Evolutionary conservation across 208 protist species (phyloP).

Genomic region (Crithidia expoeki): DNA sequence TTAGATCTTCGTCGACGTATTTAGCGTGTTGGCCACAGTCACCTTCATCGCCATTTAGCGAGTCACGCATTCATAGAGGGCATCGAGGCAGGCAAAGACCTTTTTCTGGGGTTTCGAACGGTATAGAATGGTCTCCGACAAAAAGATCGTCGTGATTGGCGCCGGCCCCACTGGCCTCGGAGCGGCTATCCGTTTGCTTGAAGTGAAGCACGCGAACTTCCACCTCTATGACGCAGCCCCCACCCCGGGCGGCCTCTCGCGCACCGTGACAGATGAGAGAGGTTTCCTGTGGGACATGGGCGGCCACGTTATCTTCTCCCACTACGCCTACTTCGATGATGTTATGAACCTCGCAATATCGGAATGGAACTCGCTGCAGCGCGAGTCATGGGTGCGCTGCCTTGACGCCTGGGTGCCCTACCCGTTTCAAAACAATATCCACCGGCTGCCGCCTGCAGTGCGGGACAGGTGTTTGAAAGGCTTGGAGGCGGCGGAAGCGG

Average conservation of each 20-base stretch:
- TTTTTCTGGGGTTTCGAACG: too few species aligned
- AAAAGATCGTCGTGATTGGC: conserved; percentile 67
- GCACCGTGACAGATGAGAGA: conserved; percentile 48
- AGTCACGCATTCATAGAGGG: too few species aligned
- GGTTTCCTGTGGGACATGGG: conserved; percentile 85
- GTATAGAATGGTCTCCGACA: conserved; percentile 19
- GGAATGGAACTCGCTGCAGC: conserved; percentile 59
- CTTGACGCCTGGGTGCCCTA: conserved; percentile 66
- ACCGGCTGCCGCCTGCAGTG: conserved; percentile 56
- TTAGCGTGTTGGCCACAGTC: too few species aligned
- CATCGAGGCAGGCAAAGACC: too few species aligned
- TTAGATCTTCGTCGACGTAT: too few species aligned
- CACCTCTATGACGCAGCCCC: conserved; percentile 52
- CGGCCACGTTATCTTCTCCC: conserved; percentile 85
- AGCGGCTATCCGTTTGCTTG: conserved; percentile 61
- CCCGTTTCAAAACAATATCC: conserved; percentile 84
- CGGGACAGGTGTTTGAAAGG: conserved; percentile 53
- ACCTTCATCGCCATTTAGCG: too few species aligned
- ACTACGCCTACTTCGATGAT: conserved; percentile 86
- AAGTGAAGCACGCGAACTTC: conserved; percentile 57
- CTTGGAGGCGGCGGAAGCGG: conserved; percentile 39
- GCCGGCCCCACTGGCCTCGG: conserved; percentile 71
- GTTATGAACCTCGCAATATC: conserved; percentile 61
- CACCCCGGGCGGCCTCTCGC: conserved; percentile 63
- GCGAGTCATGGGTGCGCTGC: conserved; percentile 66